These are phyloP conservation scores for Brassica napus DNA, from an alignment of 345 rosid species.

Conservation along the genomic window Da-Ae NC_063451.1:26279501-26280000, in stretches of 20 bases:
- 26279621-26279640: slow-evolving; percentile 50
- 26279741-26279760: not conserved
- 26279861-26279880: slow-evolving; percentile 78
- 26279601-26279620: slow-evolving; percentile 51
- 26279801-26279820: slow-evolving; percentile 48
- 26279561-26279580: slow-evolving; percentile 54
- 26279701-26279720: slow-evolving; percentile 38
- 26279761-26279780: not conserved
- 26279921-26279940: slow-evolving; percentile 9
- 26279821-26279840: slow-evolving; percentile 93
- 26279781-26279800: not conserved
- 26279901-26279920: slow-evolving; percentile 36
- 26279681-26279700: slow-evolving; percentile 75
- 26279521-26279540: slow-evolving; percentile 63
- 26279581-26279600: slow-evolving; percentile 71
- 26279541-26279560: slow-evolving; percentile 45
- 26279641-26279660: slow-evolving; percentile 73
- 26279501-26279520: slow-evolving; percentile 67
- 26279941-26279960: slow-evolving; percentile 6
- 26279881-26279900: slow-evolving; percentile 78
- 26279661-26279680: slow-evolving; percentile 80
- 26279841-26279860: slow-evolving; percentile 89
- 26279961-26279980: slow-evolving; percentile 45
- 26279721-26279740: slow-evolving; percentile 13
- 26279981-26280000: slow-evolving; percentile 93